These are phyloP conservation scores for Pseudofabraea citricarpa DNA, from an alignment of 2,329 filamentous ascomycete genomes.

Conservation along the genomic window DNA sequence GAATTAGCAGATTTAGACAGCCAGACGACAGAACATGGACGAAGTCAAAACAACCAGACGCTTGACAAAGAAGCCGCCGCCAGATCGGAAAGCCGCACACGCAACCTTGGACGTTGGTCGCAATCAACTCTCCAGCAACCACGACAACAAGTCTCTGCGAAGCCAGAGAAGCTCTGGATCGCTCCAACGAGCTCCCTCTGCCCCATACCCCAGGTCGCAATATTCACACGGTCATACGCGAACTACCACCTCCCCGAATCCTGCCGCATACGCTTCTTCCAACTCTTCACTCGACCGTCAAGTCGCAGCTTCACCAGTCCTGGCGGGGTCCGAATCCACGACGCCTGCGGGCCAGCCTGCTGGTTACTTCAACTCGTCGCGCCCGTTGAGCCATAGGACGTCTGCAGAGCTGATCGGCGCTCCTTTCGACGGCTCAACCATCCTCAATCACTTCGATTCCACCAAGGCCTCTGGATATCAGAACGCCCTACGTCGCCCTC, in stretches of 20 bases:
- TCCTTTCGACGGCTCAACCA: constrained; percentile 59
- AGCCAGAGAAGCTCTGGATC: constrained; percentile 62
- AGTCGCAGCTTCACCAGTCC: constrained; percentile 24
- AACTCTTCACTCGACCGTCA: constrained; percentile 28
- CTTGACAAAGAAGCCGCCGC: constrained; percentile 57
- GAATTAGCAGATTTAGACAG: background rate
- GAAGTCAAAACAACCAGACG: constrained; percentile 1
- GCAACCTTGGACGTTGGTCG: too few species aligned
- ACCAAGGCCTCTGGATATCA: constrained; percentile 27
- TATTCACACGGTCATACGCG: constrained; percentile 29
- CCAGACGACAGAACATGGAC: background rate
- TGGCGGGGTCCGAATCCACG: constrained; percentile 21
- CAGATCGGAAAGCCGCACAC: constrained; percentile 26
- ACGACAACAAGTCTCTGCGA: constrained; percentile 52
- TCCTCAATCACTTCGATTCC: constrained; percentile 54
- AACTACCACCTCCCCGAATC: constrained; percentile 38
- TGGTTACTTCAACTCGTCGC: constrained; percentile 30
- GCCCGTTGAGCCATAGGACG: constrained; percentile 37
- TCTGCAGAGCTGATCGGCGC: constrained; percentile 60
- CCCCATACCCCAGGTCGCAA: constrained; percentile 35
- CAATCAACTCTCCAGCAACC: constrained; percentile 42
- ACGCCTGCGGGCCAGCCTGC: constrained; percentile 13
- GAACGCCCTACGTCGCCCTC: constrained; percentile 32
- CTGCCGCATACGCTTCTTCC: constrained; percentile 35
- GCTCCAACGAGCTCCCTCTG: constrained; percentile 56